Base-by-base conservation (phyloP, 495 filamentous ascomycete genomes). In the Penicillium canariense region DNA sequence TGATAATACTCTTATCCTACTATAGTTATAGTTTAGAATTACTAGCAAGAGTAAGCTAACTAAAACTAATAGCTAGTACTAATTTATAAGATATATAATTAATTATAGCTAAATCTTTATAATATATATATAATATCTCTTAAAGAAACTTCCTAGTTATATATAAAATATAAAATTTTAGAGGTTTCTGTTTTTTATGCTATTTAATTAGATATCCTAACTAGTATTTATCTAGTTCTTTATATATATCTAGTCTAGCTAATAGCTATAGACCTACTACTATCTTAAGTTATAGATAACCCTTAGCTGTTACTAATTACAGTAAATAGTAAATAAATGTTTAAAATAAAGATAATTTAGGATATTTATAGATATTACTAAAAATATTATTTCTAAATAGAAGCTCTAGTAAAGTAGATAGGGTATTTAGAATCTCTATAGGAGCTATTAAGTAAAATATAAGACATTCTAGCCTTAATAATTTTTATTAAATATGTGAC, bases 41-140 rank as follows among this genome's bases (percentile, higher is more conserved):
- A n/a, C 3, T 35, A 48, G 34, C 2, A 48, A 32, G 30, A 31
- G 4, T 34, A 48, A 48, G 30, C 14, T 7, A 48, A 48, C 30
- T 9, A 15, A 25, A 2, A 8, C 6, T 28, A 17, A 22, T 23
- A 48, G 30, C 27, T 27, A 0, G 9, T n/a, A 4, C 26, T 27
- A 32, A 23, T 48, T 12, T 48, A 48, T 35, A 48, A 48, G 10
- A 48, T 32, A 5, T 17, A 43, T 43, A 31, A 48, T 15, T 31
- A 48, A 27, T 9, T 48, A 15, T 48, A 48, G 27, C 45, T 48
- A 48, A 48, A 48, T 20, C 27, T 48, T 32, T 12, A 15, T 10
- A 47, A 47, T 15, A 1, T 47, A 47, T 26, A 26, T 47, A 47
- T 17, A 47, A 31, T 28, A 28, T 32, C 39, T 6, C 2, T 43